Conservation (phyloP, 805 yeast species). For the Candida quercuum region DNA sequence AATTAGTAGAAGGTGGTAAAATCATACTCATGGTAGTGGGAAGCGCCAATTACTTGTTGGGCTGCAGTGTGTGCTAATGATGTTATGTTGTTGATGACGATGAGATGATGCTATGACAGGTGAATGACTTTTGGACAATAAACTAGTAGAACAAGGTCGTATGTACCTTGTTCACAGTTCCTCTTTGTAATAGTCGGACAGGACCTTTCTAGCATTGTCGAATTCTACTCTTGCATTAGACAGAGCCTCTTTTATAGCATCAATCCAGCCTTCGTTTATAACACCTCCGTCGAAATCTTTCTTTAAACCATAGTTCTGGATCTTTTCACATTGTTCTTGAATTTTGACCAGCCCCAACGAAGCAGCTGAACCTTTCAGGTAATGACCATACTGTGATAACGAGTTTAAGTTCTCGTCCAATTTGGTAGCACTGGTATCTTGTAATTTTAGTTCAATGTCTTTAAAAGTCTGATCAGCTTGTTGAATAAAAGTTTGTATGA, state of each 20-base stretch:
- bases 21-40: not conserved
- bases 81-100: too few species aligned
- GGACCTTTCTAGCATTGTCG: conserved; percentile 41
- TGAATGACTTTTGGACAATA: too few species aligned
- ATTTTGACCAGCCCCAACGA: conserved; percentile 82
- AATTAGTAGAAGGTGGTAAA: not conserved
- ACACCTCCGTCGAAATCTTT: conserved; percentile 27
- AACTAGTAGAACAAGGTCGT: too few species aligned
- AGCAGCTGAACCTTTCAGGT: conserved; percentile 92
- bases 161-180: conserved; percentile 21
- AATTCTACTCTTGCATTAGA: conserved; percentile 47
- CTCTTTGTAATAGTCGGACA: conserved; percentile 46
- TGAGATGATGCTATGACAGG: too few species aligned
- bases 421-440: conserved; percentile 24
- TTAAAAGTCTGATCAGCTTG: conserved; percentile 80
- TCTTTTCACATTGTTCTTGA: conserved; percentile 84
- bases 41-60: too few species aligned
- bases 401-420: conserved; percentile 35
- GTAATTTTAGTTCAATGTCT: conserved; percentile 51
- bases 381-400: conserved; percentile 81
- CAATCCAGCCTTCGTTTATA: conserved; percentile 22
- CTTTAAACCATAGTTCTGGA: conserved; percentile 76
- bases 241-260: conserved; percentile 48
- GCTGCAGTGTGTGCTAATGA: too few species aligned
- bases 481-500: conserved; percentile 80